These are phyloP conservation scores for Skeletonema menzelii DNA, from an alignment of 108 stramenopile genomes.

Conservation along the genomic window DNA sequence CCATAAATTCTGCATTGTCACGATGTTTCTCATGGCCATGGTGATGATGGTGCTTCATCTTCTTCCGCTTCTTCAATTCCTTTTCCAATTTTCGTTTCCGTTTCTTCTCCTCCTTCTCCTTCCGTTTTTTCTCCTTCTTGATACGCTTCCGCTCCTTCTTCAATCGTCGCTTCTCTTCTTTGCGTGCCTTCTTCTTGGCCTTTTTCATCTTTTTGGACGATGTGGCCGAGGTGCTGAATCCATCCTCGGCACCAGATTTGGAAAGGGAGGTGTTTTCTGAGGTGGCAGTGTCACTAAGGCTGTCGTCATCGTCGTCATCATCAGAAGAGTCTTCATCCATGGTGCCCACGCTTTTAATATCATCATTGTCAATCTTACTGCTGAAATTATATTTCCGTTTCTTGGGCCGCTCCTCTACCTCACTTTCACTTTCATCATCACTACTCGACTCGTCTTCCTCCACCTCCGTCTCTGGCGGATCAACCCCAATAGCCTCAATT, in stretches of 20 bases:
- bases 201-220: conserved; percentile 19
- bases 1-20: not conserved
- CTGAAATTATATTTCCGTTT: not conserved
- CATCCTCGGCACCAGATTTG: conserved; percentile 28
- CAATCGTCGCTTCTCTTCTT: conserved; percentile 33
- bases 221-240: conserved; percentile 37
- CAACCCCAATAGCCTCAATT: conserved; percentile 9
- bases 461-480: conserved; percentile 11
- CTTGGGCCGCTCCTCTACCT: conserved; percentile 5
- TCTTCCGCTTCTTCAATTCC: conserved; percentile 26
- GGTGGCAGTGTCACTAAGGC: conserved; percentile 8
- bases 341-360: not conserved
- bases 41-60: conserved; percentile 20
- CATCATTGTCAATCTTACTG: conserved; percentile 1
- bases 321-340: conserved; percentile 4
- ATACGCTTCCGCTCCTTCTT: conserved; percentile 23
- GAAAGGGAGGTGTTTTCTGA: conserved; percentile 24
- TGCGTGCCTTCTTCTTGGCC: conserved; percentile 12
- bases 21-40: conserved; percentile 8
- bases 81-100: conserved; percentile 1
- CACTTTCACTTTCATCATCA: not conserved
- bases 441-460: not conserved
- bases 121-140: conserved; percentile 14
- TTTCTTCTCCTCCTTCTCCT: conserved; percentile 20
- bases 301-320: conserved; percentile 10